Conservation (phyloP, 2,329 filamentous ascomycete genomes). For the Diplodia intermedia region DNA sequence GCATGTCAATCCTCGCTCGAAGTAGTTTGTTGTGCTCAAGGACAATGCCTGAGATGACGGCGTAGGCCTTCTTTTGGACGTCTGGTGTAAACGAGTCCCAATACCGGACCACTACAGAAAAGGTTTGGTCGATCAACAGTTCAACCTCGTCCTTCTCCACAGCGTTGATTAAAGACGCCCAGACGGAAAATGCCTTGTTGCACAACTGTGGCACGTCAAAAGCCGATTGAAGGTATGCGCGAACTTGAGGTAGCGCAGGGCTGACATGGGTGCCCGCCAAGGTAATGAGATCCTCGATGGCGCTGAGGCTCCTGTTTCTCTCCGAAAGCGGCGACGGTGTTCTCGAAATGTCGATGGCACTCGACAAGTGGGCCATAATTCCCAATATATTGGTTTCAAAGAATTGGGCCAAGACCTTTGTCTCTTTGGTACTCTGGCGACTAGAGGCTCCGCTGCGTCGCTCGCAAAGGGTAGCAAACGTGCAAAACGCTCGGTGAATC, state of each 20-base stretch:
- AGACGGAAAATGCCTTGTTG: slow-evolving; percentile 80
- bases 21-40: slow-evolving; percentile 68
- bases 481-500: slow-evolving; percentile 58
- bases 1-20: slow-evolving; percentile 70
- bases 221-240: slow-evolving; percentile 88
- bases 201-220: slow-evolving; percentile 77
- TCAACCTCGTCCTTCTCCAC: slow-evolving; percentile 78
- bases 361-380: slow-evolving; percentile 82
- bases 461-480: slow-evolving; percentile 58
- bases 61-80: slow-evolving; percentile 66
- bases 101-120: slow-evolving; percentile 83
- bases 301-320: slow-evolving; percentile 77
- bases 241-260: slow-evolving; percentile 88
- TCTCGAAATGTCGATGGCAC: slow-evolving; percentile 73
- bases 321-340: slow-evolving; percentile 67
- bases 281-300: slow-evolving; percentile 86
- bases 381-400: slow-evolving; percentile 85
- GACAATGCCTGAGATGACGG: slow-evolving; percentile 70
- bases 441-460: slow-evolving; percentile 52
- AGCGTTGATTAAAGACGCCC: slow-evolving; percentile 77
- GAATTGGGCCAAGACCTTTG: slow-evolving; percentile 73
- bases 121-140: slow-evolving; percentile 82
- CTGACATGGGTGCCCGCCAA: slow-evolving; percentile 76
- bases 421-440: slow-evolving; percentile 55
- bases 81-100: slow-evolving; percentile 72